Evolutionary conservation across 306 rosid genomes (phyloP), one percentile per base, ranked within the genome.

Genomic region (Dalbergia cochinchinensis): DNA sequence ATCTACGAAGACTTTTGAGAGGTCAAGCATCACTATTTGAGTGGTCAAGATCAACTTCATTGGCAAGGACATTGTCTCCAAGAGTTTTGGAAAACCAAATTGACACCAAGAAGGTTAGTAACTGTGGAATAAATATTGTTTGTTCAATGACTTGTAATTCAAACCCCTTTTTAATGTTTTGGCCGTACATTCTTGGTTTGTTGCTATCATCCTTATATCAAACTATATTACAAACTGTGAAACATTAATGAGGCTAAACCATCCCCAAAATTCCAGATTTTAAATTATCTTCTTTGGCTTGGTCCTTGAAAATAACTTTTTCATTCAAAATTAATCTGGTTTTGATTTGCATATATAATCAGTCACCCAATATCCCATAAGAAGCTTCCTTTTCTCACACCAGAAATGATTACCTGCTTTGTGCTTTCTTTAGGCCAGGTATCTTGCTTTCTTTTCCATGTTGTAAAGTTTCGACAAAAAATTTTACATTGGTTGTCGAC

Each of bases 1-100:
- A 96, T 85, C 85, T 96, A 44, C 89, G 94, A 78, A 88, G 99
- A 75, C 92, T 96, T 83, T 94, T 96, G 84, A 90, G 98, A 90
- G 99, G 99, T 85, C 99, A 96, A 82, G 92, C 99, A 75, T 96
- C 99, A 33, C 87, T 96, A 60, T 96, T 93, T 62, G 98, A 93
- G 73, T 96, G 98, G 98, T 88, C 99, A 59, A 92, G 98, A 80
- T 88, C 98, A 72, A 91, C 91, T 74, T 93, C 98, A 58, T 79
- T 96, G 85, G 99, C 98, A 14, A 96, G 97, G 86, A 90, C 98
- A 68, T 76, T 96, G 74, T 93, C 99, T 82, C 99, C 99, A 20
- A 90, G 99, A 82, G 92, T 96, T 81, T 88, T 93, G 92, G 99
- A 96, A 86, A 96, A 94, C 86, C 99, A 96, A 88, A 87, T 93